A percentile compares a stretch with the other conserved stretches of the same genome.
These are phyloP conservation scores for Triticum timopheevii DNA, from an alignment of 176 grass and related monocot species.

Conservation along the genomic window DNA sequence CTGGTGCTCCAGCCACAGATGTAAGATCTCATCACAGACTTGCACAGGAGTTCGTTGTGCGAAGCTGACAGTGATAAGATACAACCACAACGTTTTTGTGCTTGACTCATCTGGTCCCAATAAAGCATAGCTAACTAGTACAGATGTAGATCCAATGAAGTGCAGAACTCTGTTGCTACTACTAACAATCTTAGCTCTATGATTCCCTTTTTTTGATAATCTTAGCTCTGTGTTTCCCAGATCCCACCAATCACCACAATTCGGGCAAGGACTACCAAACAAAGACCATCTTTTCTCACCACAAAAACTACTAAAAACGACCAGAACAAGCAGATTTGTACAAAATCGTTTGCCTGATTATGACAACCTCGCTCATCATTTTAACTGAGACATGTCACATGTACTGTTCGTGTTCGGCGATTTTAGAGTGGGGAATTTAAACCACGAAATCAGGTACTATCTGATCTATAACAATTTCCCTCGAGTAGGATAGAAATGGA, in stretches of 20 bases:
- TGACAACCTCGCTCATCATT: neutral
- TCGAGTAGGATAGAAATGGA: neutral
- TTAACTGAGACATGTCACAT: neutral
- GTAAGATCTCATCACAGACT: neutral
- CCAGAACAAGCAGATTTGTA: neutral
- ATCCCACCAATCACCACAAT: neutral
- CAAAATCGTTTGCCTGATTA: neutral
- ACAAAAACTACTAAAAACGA: neutral
- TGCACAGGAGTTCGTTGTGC: neutral
- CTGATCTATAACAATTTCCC: neutral
- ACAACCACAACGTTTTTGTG: neutral
- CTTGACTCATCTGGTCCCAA: neutral
- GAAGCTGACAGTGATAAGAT: neutral
- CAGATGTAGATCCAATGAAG: neutral
- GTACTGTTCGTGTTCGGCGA: neutral
- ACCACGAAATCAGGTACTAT: neutral
- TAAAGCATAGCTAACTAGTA: neutral
- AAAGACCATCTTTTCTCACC: neutral
- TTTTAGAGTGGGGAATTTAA: neutral
- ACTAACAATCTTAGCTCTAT: neutral
- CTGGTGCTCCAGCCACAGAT: neutral
- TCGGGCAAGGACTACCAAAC: neutral
- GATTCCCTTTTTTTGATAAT: neutral
- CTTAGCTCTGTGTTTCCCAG: neutral
- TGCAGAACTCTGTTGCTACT: neutral